phyloP scores from a whole-genome alignment of 768 basidiomycete genomes.

The Dentipellis fragilis region DNA sequence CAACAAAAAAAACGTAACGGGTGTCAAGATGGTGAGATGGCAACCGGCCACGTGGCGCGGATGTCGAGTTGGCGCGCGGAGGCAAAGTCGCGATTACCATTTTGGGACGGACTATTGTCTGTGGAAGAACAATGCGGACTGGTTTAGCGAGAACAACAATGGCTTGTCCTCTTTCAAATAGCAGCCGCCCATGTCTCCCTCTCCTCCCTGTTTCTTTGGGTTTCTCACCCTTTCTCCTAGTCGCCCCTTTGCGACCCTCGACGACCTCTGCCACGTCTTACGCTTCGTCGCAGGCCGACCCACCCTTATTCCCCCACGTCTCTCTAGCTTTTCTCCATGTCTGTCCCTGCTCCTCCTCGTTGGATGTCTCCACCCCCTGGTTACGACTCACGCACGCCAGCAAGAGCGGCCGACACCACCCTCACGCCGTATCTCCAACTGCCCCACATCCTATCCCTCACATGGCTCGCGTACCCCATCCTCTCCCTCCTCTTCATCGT shows the following conservation, averaged over 20 bases:
- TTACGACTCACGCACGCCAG: constrained; percentile 30
- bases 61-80: too few species aligned
- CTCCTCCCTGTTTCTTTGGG: background rate
- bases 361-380: constrained; percentile 38
- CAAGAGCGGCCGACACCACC: constrained; percentile 15
- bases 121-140: constrained; percentile 3
- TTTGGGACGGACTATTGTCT: background rate
- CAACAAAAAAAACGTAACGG: too few species aligned
- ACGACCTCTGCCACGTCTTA: background rate
- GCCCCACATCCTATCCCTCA: constrained; percentile 72
- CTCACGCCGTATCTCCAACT: constrained; percentile 81
- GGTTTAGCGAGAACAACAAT: constrained; percentile 8
- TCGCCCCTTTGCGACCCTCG: constrained; percentile 6
- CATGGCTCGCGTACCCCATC: constrained; percentile 88
- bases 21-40: too few species aligned
- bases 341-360: constrained; percentile 20
- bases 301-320: background rate
- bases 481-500: constrained; percentile 83
- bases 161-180: constrained; percentile 8
- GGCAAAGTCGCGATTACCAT: background rate
- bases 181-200: background rate
- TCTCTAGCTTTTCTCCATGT: constrained; percentile 9
- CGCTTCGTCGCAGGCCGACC: constrained; percentile 14
- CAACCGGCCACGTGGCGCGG: too few species aligned
- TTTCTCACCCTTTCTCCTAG: constrained; percentile 3